phyloP scores from a whole-genome alignment of 2,329 filamentous ascomycete genomes.

The Epicoccum nigrum region DNA sequence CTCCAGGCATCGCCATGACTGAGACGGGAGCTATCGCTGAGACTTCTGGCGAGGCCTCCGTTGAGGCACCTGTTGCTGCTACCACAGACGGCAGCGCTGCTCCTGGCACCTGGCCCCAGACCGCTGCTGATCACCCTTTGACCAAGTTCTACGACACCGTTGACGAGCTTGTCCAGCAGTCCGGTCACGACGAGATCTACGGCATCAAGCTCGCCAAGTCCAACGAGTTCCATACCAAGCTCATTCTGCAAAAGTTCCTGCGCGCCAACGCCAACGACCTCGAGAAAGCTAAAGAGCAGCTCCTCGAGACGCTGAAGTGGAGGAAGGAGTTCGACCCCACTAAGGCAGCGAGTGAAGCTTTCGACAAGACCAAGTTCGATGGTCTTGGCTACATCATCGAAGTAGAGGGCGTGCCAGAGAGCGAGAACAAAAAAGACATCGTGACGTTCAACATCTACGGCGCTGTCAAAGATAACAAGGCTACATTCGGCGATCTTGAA shows the following conservation, averaged over 20 bases:
- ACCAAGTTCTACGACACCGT: constrained; percentile 65
- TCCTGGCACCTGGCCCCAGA: constrained; percentile 42
- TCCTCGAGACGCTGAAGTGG: constrained; percentile 81
- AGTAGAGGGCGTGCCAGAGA: constrained; percentile 63
- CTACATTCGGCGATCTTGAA: constrained; percentile 80
- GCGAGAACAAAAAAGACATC: constrained; percentile 64
- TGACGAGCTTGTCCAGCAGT: constrained; percentile 61
- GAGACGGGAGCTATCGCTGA: constrained; percentile 7
- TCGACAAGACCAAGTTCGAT: constrained; percentile 72
- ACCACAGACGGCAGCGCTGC: constrained; percentile 13
- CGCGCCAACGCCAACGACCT: constrained; percentile 84
- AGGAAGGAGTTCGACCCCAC: constrained; percentile 76
- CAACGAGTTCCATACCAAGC: constrained; percentile 73
- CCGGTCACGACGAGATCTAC: constrained; percentile 81
- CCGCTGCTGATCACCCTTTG: constrained; percentile 52
- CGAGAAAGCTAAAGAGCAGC: constrained; percentile 75
- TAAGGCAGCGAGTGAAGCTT: constrained; percentile 66
- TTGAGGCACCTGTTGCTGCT: constrained; percentile 6
- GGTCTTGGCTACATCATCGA: constrained; percentile 81
- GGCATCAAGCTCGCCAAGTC: constrained; percentile 68
- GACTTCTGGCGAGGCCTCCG: not conserved
- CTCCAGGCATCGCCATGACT: constrained; percentile 15
- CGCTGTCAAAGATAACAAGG: constrained; percentile 77
- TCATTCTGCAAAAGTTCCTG: constrained; percentile 91
- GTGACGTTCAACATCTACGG: constrained; percentile 96